phyloP scores from a whole-genome alignment of 202 grass and related monocot species.

The Panicum hallii region DNA sequence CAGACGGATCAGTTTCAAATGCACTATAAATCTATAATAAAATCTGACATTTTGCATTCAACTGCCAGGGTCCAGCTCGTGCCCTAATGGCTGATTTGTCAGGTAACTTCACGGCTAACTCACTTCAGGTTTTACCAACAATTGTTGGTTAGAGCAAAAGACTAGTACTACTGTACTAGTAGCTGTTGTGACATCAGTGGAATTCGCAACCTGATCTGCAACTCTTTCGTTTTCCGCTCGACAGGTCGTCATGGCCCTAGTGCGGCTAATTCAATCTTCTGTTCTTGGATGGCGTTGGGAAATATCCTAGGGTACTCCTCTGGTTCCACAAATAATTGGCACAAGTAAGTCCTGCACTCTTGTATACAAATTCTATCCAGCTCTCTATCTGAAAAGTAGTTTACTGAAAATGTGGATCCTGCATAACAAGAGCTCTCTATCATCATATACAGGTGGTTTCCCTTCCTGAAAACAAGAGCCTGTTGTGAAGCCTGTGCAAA shows the following conservation, averaged over 20 bases:
- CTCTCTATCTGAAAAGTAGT: background rate
- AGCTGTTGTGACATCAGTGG: slow-evolving; percentile 12
- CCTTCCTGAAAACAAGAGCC: slow-evolving; percentile 79
- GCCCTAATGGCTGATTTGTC: slow-evolving; percentile 94
- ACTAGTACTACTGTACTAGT: background rate
- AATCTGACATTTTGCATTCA: slow-evolving; percentile 26
- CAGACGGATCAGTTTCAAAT: background rate
- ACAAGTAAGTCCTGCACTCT: slow-evolving; percentile 59
- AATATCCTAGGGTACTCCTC: slow-evolving; percentile 96
- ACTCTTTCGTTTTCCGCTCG: background rate
- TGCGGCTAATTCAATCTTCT: slow-evolving; percentile 89
- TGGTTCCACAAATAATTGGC: slow-evolving; percentile 80
- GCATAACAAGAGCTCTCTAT: background rate
- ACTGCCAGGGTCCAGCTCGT: slow-evolving; percentile 75
- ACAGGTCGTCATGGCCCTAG: slow-evolving; percentile 67
- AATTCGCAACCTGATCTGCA: slow-evolving; percentile 34
- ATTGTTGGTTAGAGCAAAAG: slow-evolving; percentile 1
- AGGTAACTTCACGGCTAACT: slow-evolving; percentile 42
- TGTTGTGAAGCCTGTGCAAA: slow-evolving; percentile 96
- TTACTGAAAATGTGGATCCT: slow-evolving; percentile 16
- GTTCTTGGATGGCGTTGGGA: slow-evolving; percentile 88
- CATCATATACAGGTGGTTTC: slow-evolving; percentile 75
- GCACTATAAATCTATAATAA: background rate
- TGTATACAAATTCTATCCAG: slow-evolving; percentile 7
- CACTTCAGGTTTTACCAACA: slow-evolving; percentile 13